Conservation (phyloP, 1,139 yeast species). For the Suhomyces taliae region DNA sequence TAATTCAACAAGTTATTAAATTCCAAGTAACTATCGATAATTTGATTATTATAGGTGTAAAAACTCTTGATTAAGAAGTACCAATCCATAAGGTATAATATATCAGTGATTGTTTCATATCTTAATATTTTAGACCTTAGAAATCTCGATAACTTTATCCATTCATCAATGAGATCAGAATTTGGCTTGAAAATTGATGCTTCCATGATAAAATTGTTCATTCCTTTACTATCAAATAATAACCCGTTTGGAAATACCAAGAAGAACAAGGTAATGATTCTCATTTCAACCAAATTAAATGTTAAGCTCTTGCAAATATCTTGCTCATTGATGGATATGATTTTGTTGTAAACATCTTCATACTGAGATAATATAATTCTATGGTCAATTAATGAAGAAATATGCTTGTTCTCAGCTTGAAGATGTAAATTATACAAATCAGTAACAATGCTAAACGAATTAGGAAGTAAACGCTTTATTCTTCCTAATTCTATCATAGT, state of each 20-base stretch:
- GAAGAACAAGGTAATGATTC: constrained; percentile 18
- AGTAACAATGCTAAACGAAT: constrained; percentile 7
- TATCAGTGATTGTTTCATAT: constrained; percentile 26
- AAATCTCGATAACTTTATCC: constrained; percentile 27
- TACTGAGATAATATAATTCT: constrained; percentile 3
- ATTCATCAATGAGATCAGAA: constrained; percentile 19
- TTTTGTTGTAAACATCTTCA: constrained; percentile 8
- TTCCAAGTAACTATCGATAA: constrained; percentile 32
- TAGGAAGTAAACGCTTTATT: constrained; percentile 13
- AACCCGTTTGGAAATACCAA: constrained; percentile 26
- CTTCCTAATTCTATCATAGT: constrained; percentile 12
- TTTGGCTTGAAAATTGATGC: constrained; percentile 10
- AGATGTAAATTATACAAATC: constrained; percentile 8
- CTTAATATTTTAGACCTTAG: constrained; percentile 21
- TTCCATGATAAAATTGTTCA: constrained; percentile 11
- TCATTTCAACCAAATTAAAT: constrained; percentile 12
- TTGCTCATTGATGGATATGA: constrained; percentile 8
- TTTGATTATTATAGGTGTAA: constrained; percentile 22
- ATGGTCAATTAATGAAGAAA: constrained; percentile 8
- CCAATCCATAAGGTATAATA: constrained; percentile 30
- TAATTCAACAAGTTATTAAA: constrained; percentile 31
- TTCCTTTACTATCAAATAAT: constrained; percentile 14
- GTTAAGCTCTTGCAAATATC: constrained; percentile 9
- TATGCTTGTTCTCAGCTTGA: constrained; percentile 9
- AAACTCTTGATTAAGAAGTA: constrained; percentile 28